These are phyloP conservation scores for Eragrostis tef DNA, from an alignment of 202 grass and related monocot genomes.

Conservation along the genomic window DNA sequence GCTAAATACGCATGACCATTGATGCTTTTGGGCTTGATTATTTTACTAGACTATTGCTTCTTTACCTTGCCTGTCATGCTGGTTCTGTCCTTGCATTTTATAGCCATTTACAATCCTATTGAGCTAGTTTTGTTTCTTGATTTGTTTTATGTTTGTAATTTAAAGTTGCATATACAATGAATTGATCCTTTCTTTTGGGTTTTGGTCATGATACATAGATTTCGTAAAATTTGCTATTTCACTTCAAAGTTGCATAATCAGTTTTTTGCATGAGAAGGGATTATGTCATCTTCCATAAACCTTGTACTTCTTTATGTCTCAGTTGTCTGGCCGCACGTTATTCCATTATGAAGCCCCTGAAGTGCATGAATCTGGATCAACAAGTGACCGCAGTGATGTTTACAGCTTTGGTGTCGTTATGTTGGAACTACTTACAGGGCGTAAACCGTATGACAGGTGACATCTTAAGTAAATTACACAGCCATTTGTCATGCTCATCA, in stretches of 20 bases:
- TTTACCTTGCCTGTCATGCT: neutral
- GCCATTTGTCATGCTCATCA: neutral
- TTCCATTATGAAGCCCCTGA: constrained; percentile 92
- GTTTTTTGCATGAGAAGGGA: constrained; percentile 8
- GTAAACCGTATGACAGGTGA: constrained; percentile 86
- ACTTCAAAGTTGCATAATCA: neutral
- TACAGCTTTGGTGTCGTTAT: constrained; percentile 96
- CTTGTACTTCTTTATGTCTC: constrained; percentile 48
- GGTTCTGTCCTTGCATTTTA: neutral
- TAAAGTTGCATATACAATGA: neutral
- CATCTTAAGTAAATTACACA: constrained; percentile 13
- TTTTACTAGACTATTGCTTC: neutral
- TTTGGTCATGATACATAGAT: constrained; percentile 1
- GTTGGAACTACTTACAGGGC: constrained; percentile 94
- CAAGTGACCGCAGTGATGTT: constrained; percentile 77
- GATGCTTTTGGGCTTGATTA: neutral
- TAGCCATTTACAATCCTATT: neutral
- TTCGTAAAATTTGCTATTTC: neutral
- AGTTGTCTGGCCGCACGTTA: constrained; percentile 67
- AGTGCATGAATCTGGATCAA: constrained; percentile 72
- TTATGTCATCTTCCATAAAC: constrained; percentile 32
- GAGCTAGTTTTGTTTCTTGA: constrained; percentile 4
- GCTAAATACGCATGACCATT: neutral
- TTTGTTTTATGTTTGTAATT: neutral
- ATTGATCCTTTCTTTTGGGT: neutral